phyloP scores from a whole-genome alignment of 495 filamentous ascomycete species.

The Parathielavia appendiculata region DNA sequence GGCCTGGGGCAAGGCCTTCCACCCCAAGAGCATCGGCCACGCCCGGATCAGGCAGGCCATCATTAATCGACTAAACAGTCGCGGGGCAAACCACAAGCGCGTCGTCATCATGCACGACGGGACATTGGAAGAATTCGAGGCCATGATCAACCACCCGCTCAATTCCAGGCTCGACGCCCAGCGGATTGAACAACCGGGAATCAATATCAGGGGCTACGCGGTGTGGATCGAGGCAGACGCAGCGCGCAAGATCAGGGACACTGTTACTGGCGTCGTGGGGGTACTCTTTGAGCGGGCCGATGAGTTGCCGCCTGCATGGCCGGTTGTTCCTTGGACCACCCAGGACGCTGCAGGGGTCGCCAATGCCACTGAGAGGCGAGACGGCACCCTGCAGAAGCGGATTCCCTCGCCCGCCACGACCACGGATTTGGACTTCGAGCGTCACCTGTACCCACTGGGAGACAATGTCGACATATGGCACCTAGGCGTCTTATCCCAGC shows the following conservation, averaged over 20 bases:
- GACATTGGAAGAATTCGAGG: neutral
- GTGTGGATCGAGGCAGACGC: neutral
- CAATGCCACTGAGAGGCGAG: neutral
- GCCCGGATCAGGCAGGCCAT: neutral
- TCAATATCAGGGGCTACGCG: neutral
- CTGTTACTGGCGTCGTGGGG: neutral
- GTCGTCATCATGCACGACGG: conserved; percentile 1
- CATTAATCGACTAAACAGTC: neutral
- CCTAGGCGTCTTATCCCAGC: neutral
- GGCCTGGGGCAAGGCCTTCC: conserved; percentile 1
- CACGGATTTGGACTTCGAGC: neutral
- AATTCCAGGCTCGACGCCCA: neutral
- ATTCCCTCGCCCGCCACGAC: neutral
- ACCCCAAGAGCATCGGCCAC: conserved; percentile 3
- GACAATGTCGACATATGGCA: neutral
- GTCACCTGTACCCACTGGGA: neutral
- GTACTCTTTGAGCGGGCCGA: neutral
- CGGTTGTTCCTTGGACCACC: neutral
- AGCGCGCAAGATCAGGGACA: neutral
- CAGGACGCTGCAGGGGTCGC: neutral
- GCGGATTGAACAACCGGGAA: neutral
- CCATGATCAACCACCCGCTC: neutral
- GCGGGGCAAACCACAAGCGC: neutral
- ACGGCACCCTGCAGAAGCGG: neutral
- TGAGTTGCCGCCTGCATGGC: neutral